phyloP scores from a whole-genome alignment of 495 filamentous ascomycete species.

The Parathielavia appendiculata region DNA sequence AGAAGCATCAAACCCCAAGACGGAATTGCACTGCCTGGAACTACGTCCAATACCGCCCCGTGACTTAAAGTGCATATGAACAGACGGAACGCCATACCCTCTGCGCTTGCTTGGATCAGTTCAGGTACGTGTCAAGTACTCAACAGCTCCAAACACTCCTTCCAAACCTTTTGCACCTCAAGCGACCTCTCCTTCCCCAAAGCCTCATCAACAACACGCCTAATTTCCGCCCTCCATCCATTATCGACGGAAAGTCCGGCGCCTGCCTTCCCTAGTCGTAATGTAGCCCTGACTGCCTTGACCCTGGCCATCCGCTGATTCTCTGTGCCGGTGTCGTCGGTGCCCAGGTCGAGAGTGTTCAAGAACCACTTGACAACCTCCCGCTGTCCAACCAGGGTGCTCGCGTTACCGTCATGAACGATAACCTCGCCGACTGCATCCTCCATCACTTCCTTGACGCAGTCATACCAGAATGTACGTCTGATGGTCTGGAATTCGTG shows the following conservation, averaged over 20 bases:
- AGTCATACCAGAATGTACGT: conserved; percentile 34
- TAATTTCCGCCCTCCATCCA: conserved; percentile 18
- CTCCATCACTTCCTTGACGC: conserved; percentile 29
- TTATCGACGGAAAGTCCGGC: conserved; percentile 7
- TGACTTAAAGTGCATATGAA: too few species aligned
- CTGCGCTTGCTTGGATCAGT: too few species aligned
- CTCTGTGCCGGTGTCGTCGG: conserved; percentile 35
- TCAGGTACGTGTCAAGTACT: too few species aligned
- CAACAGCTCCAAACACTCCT: conserved; percentile 20
- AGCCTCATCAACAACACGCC: conserved; percentile 27
- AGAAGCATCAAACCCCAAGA: too few species aligned
- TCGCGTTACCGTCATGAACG: conserved; percentile 23
- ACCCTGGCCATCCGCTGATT: conserved; percentile 37
- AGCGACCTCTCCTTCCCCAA: conserved; percentile 36
- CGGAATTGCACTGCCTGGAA: too few species aligned
- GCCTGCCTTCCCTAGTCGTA: conserved; percentile 28
- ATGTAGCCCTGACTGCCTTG: conserved; percentile 33
- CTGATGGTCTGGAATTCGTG: conserved; percentile 26
- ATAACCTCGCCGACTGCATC: conserved; percentile 18
- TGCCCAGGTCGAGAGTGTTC: conserved; percentile 34
- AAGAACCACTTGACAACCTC: conserved; percentile 35
- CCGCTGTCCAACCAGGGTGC: conserved; percentile 5
- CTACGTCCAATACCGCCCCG: too few species aligned
- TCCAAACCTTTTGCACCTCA: conserved; percentile 41
- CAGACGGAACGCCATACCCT: too few species aligned